phyloP scores from a whole-genome alignment of 2,329 filamentous ascomycete species.

The Claviceps maximensis region DNA sequence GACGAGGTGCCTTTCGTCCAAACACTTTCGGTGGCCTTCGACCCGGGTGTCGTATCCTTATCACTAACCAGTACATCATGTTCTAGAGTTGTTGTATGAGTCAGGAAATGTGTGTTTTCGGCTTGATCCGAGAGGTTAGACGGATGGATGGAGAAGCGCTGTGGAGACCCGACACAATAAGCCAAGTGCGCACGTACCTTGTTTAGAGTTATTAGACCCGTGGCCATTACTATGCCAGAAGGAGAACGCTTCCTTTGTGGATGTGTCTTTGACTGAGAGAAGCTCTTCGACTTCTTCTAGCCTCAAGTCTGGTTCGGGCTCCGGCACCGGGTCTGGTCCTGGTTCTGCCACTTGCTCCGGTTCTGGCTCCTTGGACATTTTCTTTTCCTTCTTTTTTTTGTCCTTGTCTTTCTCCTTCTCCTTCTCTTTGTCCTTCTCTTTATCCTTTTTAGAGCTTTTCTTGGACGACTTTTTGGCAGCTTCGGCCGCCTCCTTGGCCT shows the following conservation, averaged over 20 bases:
- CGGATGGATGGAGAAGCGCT: constrained; percentile 3
- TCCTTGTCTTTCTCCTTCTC: constrained; percentile 13
- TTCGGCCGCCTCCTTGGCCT: constrained; percentile 13
- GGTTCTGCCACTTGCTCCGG: constrained; percentile 7
- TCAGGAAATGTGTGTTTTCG: constrained; percentile 35
- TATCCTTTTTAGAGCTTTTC: constrained; percentile 21
- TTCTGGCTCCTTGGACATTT: constrained; percentile 9
- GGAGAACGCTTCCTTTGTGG: constrained; percentile 33
- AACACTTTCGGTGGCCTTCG: constrained; percentile 20
- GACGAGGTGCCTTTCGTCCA: constrained; percentile 26
- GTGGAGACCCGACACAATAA: constrained; percentile 9
- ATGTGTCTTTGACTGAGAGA: constrained; percentile 19
- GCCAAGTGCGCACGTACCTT: constrained; percentile 19
- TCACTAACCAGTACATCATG: constrained; percentile 20
- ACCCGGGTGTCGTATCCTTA: constrained; percentile 28
- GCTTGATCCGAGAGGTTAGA: constrained; percentile 16
- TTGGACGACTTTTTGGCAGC: constrained; percentile 26
- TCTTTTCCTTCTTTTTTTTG: constrained; percentile 11
- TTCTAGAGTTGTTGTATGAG: constrained; percentile 34
- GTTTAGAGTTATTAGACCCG: constrained; percentile 28
- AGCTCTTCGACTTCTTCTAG: constrained; percentile 31
- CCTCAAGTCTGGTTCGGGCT: constrained; percentile 21
- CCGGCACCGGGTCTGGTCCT: constrained; percentile 7
- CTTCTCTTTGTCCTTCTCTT: constrained; percentile 13
- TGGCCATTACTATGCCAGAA: constrained; percentile 40